phyloP scores from a whole-genome alignment of 2,329 filamentous ascomycete species.

The Rhynchosporium secalis region DNA sequence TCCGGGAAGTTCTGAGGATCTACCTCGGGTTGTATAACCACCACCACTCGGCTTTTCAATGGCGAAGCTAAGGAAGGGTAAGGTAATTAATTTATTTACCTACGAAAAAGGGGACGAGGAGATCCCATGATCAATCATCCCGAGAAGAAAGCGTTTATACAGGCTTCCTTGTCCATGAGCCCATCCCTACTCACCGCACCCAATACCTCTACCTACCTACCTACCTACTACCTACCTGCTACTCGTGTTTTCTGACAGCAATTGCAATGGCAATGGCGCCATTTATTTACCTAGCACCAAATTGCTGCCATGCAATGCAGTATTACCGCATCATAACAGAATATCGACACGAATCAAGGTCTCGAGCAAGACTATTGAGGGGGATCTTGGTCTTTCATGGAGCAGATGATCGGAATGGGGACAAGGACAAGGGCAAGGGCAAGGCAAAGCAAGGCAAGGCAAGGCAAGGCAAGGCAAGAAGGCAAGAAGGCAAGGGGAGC shows the following conservation, averaged over 20 bases:
- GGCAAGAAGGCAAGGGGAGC: too few species aligned
- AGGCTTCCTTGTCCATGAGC: too few species aligned
- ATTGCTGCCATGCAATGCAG: not conserved
- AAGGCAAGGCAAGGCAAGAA: too few species aligned
- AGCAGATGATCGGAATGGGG: constrained; percentile 1
- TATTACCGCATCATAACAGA: constrained; percentile 10
- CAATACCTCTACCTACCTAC: not conserved
- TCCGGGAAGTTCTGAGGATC: not conserved
- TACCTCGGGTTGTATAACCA: not conserved
- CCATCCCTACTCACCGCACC: too few species aligned
- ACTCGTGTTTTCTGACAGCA: constrained; percentile 9
- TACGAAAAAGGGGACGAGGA: too few species aligned
- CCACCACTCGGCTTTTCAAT: not conserved
- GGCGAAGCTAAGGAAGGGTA: too few species aligned
- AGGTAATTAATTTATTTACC: too few species aligned
- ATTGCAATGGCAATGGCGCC: constrained; percentile 14
- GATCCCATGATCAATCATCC: too few species aligned
- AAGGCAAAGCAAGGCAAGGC: too few species aligned
- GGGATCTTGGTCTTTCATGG: not conserved
- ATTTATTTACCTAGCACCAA: not conserved
- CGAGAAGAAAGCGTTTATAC: too few species aligned
- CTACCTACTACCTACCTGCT: not conserved
- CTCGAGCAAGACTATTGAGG: not conserved
- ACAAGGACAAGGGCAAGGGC: not conserved
- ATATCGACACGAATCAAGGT: constrained; percentile 8